Evolutionary conservation across 768 basidiomycete species (phyloP).

Genomic region (Suillus plorans): DNA sequence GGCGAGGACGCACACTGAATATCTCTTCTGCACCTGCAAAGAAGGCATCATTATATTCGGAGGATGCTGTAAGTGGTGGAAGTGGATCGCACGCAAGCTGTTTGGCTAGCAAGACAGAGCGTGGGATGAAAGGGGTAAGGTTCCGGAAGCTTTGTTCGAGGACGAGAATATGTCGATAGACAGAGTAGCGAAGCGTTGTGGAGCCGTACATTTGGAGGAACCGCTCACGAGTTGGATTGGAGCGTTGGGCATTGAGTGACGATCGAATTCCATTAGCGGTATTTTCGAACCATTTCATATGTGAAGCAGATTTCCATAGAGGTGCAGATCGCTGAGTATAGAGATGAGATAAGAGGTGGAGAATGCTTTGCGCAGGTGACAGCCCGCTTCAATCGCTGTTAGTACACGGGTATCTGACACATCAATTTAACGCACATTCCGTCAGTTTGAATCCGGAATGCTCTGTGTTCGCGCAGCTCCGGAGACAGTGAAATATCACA

Average conservation of each 20-base stretch:
- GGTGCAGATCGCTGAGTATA: slow-evolving; percentile 77
- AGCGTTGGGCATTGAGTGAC: slow-evolving; percentile 33
- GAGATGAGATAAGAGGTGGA: slow-evolving; percentile 85
- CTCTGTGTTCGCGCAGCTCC: slow-evolving; percentile 55
- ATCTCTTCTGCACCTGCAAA: slow-evolving; percentile 65
- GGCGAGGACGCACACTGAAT: slow-evolving; percentile 35
- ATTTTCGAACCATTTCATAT: slow-evolving; percentile 67
- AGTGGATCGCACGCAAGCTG: slow-evolving; percentile 83
- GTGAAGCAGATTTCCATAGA: slow-evolving; percentile 77
- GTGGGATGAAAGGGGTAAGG: slow-evolving; percentile 73
- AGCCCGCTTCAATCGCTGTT: slow-evolving; percentile 28
- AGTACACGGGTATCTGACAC: slow-evolving; percentile 8
- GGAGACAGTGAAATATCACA: slow-evolving; percentile 66
- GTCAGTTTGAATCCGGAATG: slow-evolving; percentile 72
- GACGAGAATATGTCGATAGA: slow-evolving; percentile 80
- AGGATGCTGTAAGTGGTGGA: slow-evolving; percentile 64
- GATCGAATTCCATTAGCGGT: slow-evolving; percentile 43
- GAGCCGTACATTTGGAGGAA: slow-evolving; percentile 41
- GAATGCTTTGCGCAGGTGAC: slow-evolving; percentile 41
- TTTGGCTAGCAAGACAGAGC: slow-evolving; percentile 47
- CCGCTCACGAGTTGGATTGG: slow-evolving; percentile 25
- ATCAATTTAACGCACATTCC: slow-evolving; percentile 45
- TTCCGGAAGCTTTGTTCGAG: slow-evolving; percentile 58
- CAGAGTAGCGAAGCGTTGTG: slow-evolving; percentile 44
- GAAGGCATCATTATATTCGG: slow-evolving; percentile 69